Evolutionary conservation across 2,329 filamentous ascomycete genomes (phyloP).

Genomic region (Penicillium sp.): DNA sequence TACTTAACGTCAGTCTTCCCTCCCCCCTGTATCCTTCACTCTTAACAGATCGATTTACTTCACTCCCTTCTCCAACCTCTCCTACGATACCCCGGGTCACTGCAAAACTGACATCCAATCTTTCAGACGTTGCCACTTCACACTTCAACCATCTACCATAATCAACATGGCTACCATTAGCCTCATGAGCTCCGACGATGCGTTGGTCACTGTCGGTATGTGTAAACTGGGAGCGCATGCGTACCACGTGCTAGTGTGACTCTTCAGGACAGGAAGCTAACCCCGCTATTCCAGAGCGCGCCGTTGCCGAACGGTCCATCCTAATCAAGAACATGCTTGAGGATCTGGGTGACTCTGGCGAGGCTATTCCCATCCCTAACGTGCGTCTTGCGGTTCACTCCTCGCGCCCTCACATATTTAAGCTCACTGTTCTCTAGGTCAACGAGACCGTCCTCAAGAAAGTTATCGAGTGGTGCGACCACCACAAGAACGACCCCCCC

Average conservation of each 20-base stretch:
- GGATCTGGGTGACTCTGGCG: slow-evolving; percentile 70
- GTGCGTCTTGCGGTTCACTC: slow-evolving; percentile 25
- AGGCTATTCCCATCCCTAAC: slow-evolving; percentile 70
- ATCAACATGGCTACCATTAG: slow-evolving; percentile 35
- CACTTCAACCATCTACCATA: neutral
- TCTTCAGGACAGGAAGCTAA: neutral
- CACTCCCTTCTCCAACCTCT: neutral
- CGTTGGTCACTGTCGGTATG: slow-evolving; percentile 53
- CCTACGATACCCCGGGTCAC: neutral
- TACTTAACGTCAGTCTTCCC: neutral
- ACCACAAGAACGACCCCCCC: slow-evolving; percentile 88
- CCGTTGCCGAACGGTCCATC: slow-evolving; percentile 85
- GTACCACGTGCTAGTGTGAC: neutral
- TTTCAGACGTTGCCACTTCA: slow-evolving; percentile 1
- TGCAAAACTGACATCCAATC: neutral
- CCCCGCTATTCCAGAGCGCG: slow-evolving; percentile 59
- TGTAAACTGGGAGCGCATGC: slow-evolving; percentile 4
- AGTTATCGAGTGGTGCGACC: slow-evolving; percentile 96
- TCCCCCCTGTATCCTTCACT: neutral
- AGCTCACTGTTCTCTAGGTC: slow-evolving; percentile 53
- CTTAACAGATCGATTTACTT: neutral
- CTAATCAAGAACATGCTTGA: slow-evolving; percentile 99
- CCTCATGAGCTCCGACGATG: slow-evolving; percentile 53
- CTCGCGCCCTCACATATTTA: too few species aligned
- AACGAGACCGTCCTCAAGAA: slow-evolving; percentile 93